Percentiles rank a stretch among this genome's conserved stretches.
Conservation (phyloP, 2,329 filamentous ascomycete genomes). For the Dactylella cylindrospora region DNA sequence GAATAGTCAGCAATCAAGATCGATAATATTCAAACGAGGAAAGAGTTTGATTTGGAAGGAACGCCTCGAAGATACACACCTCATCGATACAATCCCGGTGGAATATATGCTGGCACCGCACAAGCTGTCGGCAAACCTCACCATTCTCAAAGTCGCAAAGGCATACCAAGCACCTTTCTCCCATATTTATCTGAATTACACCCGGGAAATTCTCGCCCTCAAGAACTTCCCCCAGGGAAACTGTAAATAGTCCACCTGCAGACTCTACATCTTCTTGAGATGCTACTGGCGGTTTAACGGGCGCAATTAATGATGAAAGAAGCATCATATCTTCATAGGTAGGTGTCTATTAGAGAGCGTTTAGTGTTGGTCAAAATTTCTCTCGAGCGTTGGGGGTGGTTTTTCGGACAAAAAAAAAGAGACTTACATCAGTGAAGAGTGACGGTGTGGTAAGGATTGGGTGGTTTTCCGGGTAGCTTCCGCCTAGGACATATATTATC, state of each 20-base stretch:
- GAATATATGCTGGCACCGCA: conserved; percentile 67
- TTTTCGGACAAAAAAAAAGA: not conserved
- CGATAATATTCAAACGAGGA: conserved; percentile 38
- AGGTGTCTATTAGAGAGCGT: conserved; percentile 58
- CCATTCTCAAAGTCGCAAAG: conserved; percentile 65
- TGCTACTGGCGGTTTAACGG: conserved; percentile 69
- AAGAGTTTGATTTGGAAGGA: not conserved
- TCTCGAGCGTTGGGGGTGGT: not conserved
- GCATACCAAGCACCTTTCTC: conserved; percentile 66
- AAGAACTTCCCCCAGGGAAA: conserved; percentile 49
- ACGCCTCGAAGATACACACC: conserved; percentile 54
- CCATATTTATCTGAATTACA: conserved; percentile 47
- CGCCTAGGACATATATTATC: conserved; percentile 72
- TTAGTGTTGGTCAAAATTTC: not conserved
- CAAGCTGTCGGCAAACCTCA: conserved; percentile 63
- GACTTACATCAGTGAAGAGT: conserved; percentile 66
- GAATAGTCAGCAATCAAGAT: conserved; percentile 49
- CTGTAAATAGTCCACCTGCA: conserved; percentile 63
- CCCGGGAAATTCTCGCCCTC: not conserved
- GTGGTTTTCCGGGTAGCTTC: conserved; percentile 69
- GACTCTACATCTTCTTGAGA: conserved; percentile 65
- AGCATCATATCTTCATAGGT: conserved; percentile 74
- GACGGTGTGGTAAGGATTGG: conserved; percentile 70
- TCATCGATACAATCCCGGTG: conserved; percentile 71
- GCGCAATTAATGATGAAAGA: conserved; percentile 66